These are phyloP conservation scores for Thermochaetoides dissita DNA, from an alignment of 2,329 filamentous ascomycete species.

Conservation along the genomic window DNA sequence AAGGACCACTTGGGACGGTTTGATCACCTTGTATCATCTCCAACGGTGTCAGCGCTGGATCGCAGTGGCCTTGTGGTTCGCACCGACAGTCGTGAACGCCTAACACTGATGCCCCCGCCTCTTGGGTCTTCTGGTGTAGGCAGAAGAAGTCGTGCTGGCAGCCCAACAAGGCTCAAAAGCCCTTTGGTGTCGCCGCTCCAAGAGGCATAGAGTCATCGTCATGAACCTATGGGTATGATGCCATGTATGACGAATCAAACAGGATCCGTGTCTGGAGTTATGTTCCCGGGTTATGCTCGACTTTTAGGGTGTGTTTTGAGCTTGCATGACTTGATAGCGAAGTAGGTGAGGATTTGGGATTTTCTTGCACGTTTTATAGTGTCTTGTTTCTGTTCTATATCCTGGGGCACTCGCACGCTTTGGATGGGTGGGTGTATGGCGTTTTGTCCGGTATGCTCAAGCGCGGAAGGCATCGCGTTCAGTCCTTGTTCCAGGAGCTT, in stretches of 20 bases:
- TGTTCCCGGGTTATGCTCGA: neutral
- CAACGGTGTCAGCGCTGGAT: slow-evolving; percentile 34
- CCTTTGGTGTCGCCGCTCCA: slow-evolving; percentile 36
- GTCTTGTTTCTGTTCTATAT: too few species aligned
- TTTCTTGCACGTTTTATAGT: too few species aligned
- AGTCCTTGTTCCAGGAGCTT: too few species aligned
- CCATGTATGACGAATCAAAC: too few species aligned
- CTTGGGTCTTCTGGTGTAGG: slow-evolving; percentile 40
- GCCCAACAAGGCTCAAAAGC: slow-evolving; percentile 46
- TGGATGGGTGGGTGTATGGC: too few species aligned
- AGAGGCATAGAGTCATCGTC: slow-evolving; percentile 14
- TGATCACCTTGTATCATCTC: slow-evolving; percentile 23
- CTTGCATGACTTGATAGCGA: too few species aligned
- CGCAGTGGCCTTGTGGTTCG: slow-evolving; percentile 63
- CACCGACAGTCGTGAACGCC: slow-evolving; percentile 73
- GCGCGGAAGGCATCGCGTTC: too few species aligned
- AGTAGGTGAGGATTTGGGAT: too few species aligned
- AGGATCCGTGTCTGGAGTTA: neutral
- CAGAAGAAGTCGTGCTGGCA: slow-evolving; percentile 41
- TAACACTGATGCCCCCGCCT: slow-evolving; percentile 36
- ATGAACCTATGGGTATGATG: too few species aligned
- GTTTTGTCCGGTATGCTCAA: too few species aligned
- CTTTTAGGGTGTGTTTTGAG: too few species aligned
- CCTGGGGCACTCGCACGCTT: too few species aligned
- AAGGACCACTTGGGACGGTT: slow-evolving; percentile 35